A percentile compares a stretch with the other conserved stretches of the same genome.
Evolutionary conservation across 495 filamentous ascomycete species (phyloP).

Genomic region (Lentithecium fluviatile): DNA sequence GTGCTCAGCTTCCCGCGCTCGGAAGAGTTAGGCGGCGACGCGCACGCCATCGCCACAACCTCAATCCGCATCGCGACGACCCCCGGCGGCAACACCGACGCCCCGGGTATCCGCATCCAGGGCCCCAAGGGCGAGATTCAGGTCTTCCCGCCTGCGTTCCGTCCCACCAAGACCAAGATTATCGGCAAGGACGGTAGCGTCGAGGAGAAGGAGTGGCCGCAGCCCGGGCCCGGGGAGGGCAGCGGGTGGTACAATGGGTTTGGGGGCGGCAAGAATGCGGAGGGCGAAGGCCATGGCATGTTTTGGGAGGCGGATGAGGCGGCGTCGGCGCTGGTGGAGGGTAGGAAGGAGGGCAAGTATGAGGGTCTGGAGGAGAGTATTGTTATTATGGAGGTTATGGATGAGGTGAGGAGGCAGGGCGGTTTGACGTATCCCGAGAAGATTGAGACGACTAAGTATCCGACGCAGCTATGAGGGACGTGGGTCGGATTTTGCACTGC

Average conservation of each 20-base stretch:
- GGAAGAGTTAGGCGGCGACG: conserved; percentile 42
- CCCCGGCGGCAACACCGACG: conserved; percentile 61
- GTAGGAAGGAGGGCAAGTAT: conserved; percentile 72
- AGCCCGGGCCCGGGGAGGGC: conserved; percentile 47
- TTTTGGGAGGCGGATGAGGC: conserved; percentile 96
- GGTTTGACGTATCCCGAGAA: conserved; percentile 76
- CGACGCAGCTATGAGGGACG: conserved; percentile 18
- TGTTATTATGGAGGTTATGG: conserved; percentile 93
- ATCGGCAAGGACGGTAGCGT: conserved; percentile 43
- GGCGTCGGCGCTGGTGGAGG: conserved; percentile 78
- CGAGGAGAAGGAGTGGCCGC: conserved; percentile 45
- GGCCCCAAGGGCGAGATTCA: conserved; percentile 87
- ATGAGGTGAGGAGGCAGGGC: conserved; percentile 77
- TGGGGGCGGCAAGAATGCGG: conserved; percentile 31
- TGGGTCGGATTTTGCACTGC: background rate
- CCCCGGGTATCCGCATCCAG: conserved; percentile 75
- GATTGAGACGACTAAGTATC: conserved; percentile 76
- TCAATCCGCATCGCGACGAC: conserved; percentile 61
- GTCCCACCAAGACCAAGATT: conserved; percentile 58
- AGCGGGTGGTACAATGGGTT: conserved; percentile 34
- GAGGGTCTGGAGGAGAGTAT: conserved; percentile 81
- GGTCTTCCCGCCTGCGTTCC: conserved; percentile 72
- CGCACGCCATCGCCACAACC: conserved; percentile 78
- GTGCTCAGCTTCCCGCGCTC: conserved; percentile 69
- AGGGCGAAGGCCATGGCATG: conserved; percentile 74